phyloP scores from a whole-genome alignment of 1,139 yeast species.

The Tardiomyces depauwii region DNA sequence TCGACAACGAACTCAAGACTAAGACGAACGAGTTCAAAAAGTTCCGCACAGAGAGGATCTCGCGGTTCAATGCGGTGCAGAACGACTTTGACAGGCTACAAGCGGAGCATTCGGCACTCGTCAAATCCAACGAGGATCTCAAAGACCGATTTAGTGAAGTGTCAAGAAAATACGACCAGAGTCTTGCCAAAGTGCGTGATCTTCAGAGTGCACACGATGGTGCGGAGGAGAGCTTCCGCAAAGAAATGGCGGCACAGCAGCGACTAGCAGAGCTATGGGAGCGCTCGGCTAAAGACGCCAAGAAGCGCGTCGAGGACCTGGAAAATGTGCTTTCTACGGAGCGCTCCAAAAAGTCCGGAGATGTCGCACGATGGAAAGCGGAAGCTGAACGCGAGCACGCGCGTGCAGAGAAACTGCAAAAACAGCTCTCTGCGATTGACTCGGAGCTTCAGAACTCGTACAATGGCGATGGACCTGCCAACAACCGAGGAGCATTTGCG shows the following conservation, averaged over 20 bases:
- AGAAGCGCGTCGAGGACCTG: conserved; percentile 28
- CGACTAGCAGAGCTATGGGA: conserved; percentile 52
- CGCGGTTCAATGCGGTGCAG: conserved; percentile 21
- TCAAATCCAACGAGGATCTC: conserved; percentile 18
- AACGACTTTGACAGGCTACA: conserved; percentile 27
- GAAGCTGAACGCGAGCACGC: conserved; percentile 19
- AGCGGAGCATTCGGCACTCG: conserved; percentile 24
- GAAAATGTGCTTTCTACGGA: conserved; percentile 35
- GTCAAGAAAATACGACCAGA: conserved; percentile 28
- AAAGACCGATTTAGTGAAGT: conserved; percentile 27
- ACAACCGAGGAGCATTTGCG: background rate
- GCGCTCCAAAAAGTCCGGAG: conserved; percentile 20
- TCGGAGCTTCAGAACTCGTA: conserved; percentile 1
- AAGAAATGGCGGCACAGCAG: conserved; percentile 55
- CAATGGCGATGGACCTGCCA: background rate
- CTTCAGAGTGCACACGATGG: conserved; percentile 37
- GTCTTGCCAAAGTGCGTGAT: conserved; percentile 33
- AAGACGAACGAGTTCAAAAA: conserved; percentile 26
- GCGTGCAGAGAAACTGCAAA: conserved; percentile 18
- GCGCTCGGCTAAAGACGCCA: conserved; percentile 27
- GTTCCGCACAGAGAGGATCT: conserved; percentile 28
- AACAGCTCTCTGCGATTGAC: conserved; percentile 22
- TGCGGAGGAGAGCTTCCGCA: conserved; percentile 43
- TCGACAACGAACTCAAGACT: conserved; percentile 26
- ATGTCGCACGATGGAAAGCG: conserved; percentile 21